Evolutionary conservation across 2,329 filamentous ascomycete genomes (phyloP), one percentile per base, ranked within the genome.

Genomic region (Paracamarosporium sp.): DNA sequence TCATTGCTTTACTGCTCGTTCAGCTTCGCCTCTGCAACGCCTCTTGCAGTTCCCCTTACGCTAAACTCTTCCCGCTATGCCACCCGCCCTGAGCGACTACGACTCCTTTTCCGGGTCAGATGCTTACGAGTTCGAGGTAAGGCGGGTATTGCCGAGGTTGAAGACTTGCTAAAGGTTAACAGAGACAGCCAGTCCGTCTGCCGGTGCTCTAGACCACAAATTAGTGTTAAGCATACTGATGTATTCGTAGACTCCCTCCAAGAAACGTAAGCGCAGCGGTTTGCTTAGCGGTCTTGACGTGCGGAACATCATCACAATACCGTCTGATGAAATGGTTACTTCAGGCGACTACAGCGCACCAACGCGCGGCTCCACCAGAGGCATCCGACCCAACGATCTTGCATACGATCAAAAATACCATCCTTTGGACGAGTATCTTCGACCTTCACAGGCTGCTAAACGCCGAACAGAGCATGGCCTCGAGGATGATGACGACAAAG

Each of bases 321-420:
- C 43, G 12, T 51, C 55, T 4, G 47, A 54, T 9, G 57, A 64
- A 15, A 28, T 41, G 15, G 50, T 50, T 4, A 11, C 33, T 2
- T 27, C 44, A 6, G 11, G 40, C 5, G 41, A 54, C 25, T 25
- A 46, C 28, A 56, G 35, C 11, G 28, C 27, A 22, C 50, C 62
- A 4, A 67, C 58, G 15, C 53, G 61, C 12, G 36, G 44, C 3
- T 40, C 56, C 25, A 28, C 36, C 2, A 61, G 63, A 35, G 51
- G 59, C 12, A 35, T 35, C 9, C 64, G 51, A 4, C 55, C 53
- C 17, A 64, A 55, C 25, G 64, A 66, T 31, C 65, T 74, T 5
- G 45, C 60, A 5, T 75, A 75, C 54, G 68, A 75, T 35, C 57
- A 70, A 22, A 71, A 66, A 52, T 76, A 73, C 35, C 73, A 76